Conservation (phyloP, 2,329 filamentous ascomycete species). For the Stenocarpella maydis region DNA sequence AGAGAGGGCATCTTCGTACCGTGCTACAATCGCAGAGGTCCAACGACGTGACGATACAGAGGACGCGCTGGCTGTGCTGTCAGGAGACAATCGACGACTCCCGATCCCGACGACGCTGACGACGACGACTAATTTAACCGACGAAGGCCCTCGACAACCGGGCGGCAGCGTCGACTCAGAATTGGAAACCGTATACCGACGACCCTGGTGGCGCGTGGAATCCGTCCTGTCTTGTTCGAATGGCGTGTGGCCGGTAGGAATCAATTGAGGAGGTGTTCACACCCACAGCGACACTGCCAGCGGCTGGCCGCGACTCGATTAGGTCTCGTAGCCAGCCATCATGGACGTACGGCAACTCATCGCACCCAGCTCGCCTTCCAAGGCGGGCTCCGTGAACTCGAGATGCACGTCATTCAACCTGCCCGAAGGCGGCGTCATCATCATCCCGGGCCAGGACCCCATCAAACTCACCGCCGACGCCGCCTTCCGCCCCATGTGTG, state of each 20-base stretch:
- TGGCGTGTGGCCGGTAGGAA: slow-evolving; percentile 32
- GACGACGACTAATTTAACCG: slow-evolving; percentile 2
- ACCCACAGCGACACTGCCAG: slow-evolving; percentile 30
- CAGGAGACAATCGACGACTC: neutral
- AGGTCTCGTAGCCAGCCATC: slow-evolving; percentile 38
- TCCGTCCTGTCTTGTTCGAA: slow-evolving; percentile 18
- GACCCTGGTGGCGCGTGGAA: neutral
- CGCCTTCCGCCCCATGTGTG: slow-evolving; percentile 67
- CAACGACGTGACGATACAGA: neutral
- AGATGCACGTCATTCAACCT: slow-evolving; percentile 45
- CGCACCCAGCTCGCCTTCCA: slow-evolving; percentile 35
- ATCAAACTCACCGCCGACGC: slow-evolving; percentile 67
- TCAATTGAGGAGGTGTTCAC: slow-evolving; percentile 25
- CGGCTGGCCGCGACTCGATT: slow-evolving; percentile 41
- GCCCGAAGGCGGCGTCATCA: slow-evolving; percentile 55
- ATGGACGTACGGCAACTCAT: slow-evolving; percentile 41
- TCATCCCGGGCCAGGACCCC: slow-evolving; percentile 60
- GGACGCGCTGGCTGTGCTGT: neutral
- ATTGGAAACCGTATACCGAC: neutral
- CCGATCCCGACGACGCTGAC: neutral
- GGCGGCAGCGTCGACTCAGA: neutral
- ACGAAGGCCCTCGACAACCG: neutral
- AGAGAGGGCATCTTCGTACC: neutral
- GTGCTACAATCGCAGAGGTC: neutral
- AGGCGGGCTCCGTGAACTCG: slow-evolving; percentile 35